These are phyloP conservation scores for Quercus engelmannii DNA, from an alignment of 306 rosid species.

Conservation along the genomic window DNA sequence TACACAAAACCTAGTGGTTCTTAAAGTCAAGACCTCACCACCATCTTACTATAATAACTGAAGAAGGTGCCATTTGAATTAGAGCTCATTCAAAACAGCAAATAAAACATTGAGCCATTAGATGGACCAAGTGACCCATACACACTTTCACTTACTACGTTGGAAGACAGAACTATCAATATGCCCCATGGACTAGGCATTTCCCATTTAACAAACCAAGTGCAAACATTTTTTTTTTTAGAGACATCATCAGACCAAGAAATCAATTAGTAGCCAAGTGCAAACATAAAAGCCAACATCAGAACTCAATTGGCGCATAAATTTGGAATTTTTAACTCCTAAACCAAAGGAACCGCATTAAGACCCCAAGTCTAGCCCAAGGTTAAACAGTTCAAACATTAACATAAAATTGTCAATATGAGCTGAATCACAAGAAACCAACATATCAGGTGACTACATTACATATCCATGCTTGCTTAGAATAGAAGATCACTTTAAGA, in stretches of 20 bases:
- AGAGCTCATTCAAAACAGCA: no score
- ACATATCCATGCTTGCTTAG: not conserved
- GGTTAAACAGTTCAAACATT: not conserved
- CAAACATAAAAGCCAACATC: not conserved
- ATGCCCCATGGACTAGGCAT: not conserved
- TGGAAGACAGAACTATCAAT: not conserved
- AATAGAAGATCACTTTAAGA: not conserved
- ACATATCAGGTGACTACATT: not conserved
- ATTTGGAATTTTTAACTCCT: not conserved
- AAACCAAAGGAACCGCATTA: not conserved
- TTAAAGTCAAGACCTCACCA: no score
- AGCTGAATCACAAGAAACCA: not conserved
- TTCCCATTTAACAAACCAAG: not conserved
- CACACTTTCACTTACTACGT: not conserved
- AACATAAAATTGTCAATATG: not conserved
- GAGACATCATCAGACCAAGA: no score
- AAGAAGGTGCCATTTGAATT: no score
- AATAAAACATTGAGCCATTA: not conserved
- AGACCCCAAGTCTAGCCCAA: not conserved
- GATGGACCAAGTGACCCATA: not conserved
- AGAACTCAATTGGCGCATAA: not conserved
- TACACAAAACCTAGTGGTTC: no score
- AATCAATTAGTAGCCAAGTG: not conserved
- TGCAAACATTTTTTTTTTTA: no score
- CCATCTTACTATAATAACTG: no score